These are phyloP conservation scores for Balamuthia mandrillaris DNA, from an alignment of 208 protist genomes.

Conservation along the genomic window DNA sequence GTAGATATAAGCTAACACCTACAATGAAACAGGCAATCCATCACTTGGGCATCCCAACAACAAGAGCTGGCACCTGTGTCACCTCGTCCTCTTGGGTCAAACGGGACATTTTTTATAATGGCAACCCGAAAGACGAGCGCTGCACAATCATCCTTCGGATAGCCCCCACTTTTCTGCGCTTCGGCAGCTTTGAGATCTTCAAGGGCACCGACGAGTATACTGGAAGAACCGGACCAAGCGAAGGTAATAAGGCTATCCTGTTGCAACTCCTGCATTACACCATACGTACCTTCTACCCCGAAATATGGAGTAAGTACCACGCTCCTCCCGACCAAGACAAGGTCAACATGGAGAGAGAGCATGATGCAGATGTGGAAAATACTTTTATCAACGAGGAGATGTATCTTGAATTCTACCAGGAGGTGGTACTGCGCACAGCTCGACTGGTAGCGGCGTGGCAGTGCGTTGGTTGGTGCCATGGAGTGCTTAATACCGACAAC, in stretches of 20 bases:
- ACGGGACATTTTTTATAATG: slow-evolving; percentile 58
- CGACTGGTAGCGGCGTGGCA: slow-evolving; percentile 63
- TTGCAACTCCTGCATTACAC: slow-evolving; percentile 41
- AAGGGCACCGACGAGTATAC: neutral
- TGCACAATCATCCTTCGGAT: slow-evolving; percentile 55
- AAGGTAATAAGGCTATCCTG: slow-evolving; percentile 23
- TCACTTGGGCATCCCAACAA: slow-evolving; percentile 63
- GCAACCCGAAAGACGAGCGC: slow-evolving; percentile 47
- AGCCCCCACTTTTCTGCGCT: slow-evolving; percentile 61
- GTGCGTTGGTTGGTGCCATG: slow-evolving; percentile 62
- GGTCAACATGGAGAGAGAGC: neutral
- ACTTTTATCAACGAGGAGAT: no score
- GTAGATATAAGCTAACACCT: no score
- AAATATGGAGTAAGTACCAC: slow-evolving; percentile 22
- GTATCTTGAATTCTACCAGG: slow-evolving; percentile 33
- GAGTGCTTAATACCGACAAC: slow-evolving; percentile 74
- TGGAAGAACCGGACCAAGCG: neutral
- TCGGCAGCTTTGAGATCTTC: slow-evolving; percentile 70
- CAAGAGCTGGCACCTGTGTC: slow-evolving; percentile 50
- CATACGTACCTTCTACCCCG: slow-evolving; percentile 39
- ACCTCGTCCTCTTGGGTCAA: slow-evolving; percentile 20
- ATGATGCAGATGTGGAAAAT: no score
- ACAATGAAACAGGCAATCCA: slow-evolving; percentile 55
- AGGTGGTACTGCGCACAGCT: slow-evolving; percentile 47
- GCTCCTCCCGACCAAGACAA: neutral